Conservation (phyloP, 495 filamentous ascomycete genomes). For the Talaromyces trachyspermus region DNA sequence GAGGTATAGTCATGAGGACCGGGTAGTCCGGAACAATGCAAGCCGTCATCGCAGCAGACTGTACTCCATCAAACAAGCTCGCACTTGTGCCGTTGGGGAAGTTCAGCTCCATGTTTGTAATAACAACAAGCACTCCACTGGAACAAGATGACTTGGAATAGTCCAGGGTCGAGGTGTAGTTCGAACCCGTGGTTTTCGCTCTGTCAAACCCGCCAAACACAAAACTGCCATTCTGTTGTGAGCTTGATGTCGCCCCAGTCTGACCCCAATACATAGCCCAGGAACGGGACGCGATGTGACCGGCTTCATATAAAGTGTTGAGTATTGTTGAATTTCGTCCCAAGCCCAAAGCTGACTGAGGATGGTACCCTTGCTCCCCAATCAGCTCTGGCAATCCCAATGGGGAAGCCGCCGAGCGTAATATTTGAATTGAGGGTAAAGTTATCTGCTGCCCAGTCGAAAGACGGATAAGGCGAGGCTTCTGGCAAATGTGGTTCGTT, state of each 20-base stretch:
- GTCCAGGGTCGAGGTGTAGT: constrained; percentile 19
- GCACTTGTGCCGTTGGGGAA: constrained; percentile 26
- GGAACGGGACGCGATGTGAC: constrained; percentile 28
- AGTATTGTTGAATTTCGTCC: too few relatives aligned
- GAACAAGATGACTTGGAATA: constrained; percentile 15
- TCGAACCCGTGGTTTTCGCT: constrained; percentile 28
- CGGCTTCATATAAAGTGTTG: too few relatives aligned
- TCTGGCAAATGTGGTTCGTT: not conserved
- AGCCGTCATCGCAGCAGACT: constrained; percentile 9
- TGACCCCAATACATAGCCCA: constrained; percentile 37
- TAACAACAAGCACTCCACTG: constrained; percentile 25
- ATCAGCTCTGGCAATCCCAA: constrained; percentile 20
- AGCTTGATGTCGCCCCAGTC: constrained; percentile 19
- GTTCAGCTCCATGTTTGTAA: constrained; percentile 26
- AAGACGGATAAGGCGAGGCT: not conserved
- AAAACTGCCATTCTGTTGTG: constrained; percentile 28
- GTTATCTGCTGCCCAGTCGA: not conserved
- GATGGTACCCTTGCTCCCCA: constrained; percentile 36
- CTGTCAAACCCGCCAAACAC: constrained; percentile 40
- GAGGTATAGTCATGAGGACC: constrained; percentile 14
- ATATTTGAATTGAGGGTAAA: not conserved
- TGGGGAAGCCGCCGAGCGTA: constrained; percentile 13
- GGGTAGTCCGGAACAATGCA: constrained; percentile 19
- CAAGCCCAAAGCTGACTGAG: constrained; percentile 23
- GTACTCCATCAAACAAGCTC: constrained; percentile 13